Conservation (phyloP, 306 rosid genomes). For the Gynostemma pentaphyllum region DNA sequence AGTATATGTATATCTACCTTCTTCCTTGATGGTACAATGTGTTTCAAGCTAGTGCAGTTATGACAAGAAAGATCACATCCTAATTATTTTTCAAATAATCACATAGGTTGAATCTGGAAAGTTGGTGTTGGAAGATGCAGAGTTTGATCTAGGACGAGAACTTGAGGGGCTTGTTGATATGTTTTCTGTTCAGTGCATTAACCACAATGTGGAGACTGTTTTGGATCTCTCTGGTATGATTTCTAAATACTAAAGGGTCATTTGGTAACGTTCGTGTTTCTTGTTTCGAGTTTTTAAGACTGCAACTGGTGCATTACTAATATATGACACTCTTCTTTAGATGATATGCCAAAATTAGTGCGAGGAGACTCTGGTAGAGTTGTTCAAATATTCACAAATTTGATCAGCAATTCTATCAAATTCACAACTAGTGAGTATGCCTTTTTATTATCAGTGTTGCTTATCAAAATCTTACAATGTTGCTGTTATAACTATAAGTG, state of each 20-base stretch:
- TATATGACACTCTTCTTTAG: slow-evolving; percentile 29
- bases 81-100: background rate
- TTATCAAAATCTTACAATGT: background rate
- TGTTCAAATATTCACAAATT: slow-evolving; percentile 88
- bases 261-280: too few species aligned
- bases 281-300: background rate
- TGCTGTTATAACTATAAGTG: background rate
- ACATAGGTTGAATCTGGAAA: slow-evolving; percentile 94
- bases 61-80: background rate
- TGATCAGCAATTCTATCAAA: slow-evolving; percentile 93
- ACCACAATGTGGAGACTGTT: slow-evolving; percentile 91
- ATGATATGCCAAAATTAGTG: slow-evolving; percentile 83
- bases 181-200: slow-evolving; percentile 97
- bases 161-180: slow-evolving; percentile 97
- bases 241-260: background rate
- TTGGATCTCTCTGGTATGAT: slow-evolving; percentile 79
- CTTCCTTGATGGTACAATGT: background rate
- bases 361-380: slow-evolving; percentile 97
- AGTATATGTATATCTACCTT: background rate
- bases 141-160: slow-evolving; percentile 87
- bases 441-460: background rate
- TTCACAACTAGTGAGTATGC: slow-evolving; percentile 76
- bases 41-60: background rate
- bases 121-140: slow-evolving; percentile 84
- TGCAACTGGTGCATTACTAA: background rate